phyloP scores from a whole-genome alignment of 1,139 yeast species.

The Scheffersomyces illinoinensis region DNA sequence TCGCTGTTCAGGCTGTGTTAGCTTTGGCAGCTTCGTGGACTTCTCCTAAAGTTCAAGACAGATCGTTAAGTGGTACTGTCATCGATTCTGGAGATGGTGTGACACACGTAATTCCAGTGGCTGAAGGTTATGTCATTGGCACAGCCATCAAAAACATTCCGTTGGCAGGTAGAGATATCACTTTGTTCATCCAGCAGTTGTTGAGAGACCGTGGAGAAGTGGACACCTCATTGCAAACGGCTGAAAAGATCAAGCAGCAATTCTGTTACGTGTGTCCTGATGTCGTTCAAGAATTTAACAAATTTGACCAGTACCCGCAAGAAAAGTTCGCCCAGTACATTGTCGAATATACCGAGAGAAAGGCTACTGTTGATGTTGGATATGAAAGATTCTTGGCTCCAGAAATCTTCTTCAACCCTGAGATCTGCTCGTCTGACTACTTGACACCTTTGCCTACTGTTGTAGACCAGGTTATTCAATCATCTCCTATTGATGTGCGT shows the following conservation, averaged over 20 bases:
- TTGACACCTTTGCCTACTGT: slow-evolving; percentile 93
- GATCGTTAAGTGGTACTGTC: slow-evolving; percentile 97
- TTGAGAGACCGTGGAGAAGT: slow-evolving; percentile 96
- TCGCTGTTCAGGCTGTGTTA: slow-evolving; percentile 97
- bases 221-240: slow-evolving; percentile 92
- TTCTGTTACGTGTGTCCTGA: slow-evolving; percentile 98
- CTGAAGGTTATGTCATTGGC: slow-evolving; percentile 98
- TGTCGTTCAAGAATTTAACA: slow-evolving; percentile 92
- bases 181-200: slow-evolving; percentile 87
- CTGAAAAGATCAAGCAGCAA: slow-evolving; percentile 94
- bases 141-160: slow-evolving; percentile 97
- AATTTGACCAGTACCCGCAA: slow-evolving; percentile 86
- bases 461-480: slow-evolving; percentile 92
- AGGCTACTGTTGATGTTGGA: slow-evolving; percentile 87
- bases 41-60: slow-evolving; percentile 88
- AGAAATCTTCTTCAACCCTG: slow-evolving; percentile 97
- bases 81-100: slow-evolving; percentile 98
- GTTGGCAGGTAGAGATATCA: slow-evolving; percentile 97
- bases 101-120: slow-evolving; percentile 98
- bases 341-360: slow-evolving; percentile 75
- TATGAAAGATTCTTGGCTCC: slow-evolving; percentile 98
- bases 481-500: slow-evolving; percentile 97
- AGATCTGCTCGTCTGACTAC: slow-evolving; percentile 92
- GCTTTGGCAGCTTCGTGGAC: slow-evolving; percentile 99
- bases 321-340: slow-evolving; percentile 92